Evolutionary conservation across 768 basidiomycete genomes (phyloP), one percentile per base, ranked within the genome.

Genomic region (Trametes cingulata): DNA sequence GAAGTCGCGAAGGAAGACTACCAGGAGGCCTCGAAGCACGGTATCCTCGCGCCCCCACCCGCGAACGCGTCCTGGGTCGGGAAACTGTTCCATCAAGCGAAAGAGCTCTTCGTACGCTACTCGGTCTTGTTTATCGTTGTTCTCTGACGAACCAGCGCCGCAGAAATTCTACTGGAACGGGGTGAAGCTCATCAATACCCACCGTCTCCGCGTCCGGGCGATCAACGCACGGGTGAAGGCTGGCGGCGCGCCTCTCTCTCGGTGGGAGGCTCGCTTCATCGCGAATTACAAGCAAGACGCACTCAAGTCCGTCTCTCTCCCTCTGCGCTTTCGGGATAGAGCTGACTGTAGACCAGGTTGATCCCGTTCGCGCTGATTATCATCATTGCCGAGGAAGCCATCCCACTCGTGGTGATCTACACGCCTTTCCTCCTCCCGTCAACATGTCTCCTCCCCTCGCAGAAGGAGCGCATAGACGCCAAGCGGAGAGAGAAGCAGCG

Each of bases 141-240:
- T 27, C 25, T 29, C 19, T 52, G 17, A 45, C 46, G 46, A 45
- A 53, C 46, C 75, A 40, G 79, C 29, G 20, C 15, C 46, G 20
- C 27, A 71, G 87, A 92, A 92, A 88, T 95, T 95, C 73, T 95
- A 95, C 74, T 87, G 78, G 67, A 79, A 84, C 36, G 93, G 91
- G 25, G 76, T 90, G 58, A 90, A 86, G 72, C 78, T 88, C 60
- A 85, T 94, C 62, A 82, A 83, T 67, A 78, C 79, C 36, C 83
- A 93, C 61, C 78, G 84, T 15, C 77, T 76, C 64, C 79, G 84
- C 41, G 84, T 80, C 17, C 72, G 74, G 6, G 76, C 73, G 10
- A 90, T 94, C 49, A 75, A 71, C 20, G 74, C 77, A 6, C 83
- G 91, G 37, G 76, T 87, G 22, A 75, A 75, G 61, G 72, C 76